Evolutionary conservation across 2,329 filamentous ascomycete genomes (phyloP).

Genomic region (Aspergillus sergii): DNA sequence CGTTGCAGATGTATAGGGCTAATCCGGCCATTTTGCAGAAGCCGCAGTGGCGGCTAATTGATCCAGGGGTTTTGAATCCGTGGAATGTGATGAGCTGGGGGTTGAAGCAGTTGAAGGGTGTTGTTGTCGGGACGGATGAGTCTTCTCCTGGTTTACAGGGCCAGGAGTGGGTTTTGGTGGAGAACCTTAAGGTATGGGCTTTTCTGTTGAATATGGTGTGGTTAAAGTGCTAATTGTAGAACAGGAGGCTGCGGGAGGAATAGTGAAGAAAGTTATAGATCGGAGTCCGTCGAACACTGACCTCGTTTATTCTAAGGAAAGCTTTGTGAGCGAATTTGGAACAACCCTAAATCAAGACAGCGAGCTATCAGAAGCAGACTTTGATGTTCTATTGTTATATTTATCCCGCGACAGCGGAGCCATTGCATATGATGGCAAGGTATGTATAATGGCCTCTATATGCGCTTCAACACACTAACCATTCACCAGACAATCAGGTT

Average conservation of each 20-base stretch:
- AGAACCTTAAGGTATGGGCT: slow-evolving; percentile 58
- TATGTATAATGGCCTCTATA: slow-evolving; percentile 25
- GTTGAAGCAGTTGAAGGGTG: slow-evolving; percentile 65
- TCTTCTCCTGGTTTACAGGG: slow-evolving; percentile 38
- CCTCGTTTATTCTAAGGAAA: slow-evolving; percentile 66
- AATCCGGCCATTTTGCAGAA: slow-evolving; percentile 72
- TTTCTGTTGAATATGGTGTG: not conserved
- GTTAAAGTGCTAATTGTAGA: slow-evolving; percentile 23
- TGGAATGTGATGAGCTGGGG: slow-evolving; percentile 77
- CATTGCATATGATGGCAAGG: slow-evolving; percentile 52
- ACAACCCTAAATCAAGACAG: slow-evolving; percentile 52
- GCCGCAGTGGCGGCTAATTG: slow-evolving; percentile 62
- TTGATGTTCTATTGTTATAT: slow-evolving; percentile 71
- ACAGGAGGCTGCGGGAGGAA: slow-evolving; percentile 57
- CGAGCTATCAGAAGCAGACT: slow-evolving; percentile 63
- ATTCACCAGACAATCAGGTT: slow-evolving; percentile 70
- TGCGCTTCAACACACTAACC: slow-evolving; percentile 20
- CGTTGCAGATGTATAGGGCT: slow-evolving; percentile 67
- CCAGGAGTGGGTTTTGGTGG: slow-evolving; percentile 51
- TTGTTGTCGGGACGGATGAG: slow-evolving; percentile 51
- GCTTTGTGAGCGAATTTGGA: slow-evolving; percentile 64
- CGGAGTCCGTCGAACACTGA: slow-evolving; percentile 60
- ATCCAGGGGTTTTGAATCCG: slow-evolving; percentile 55
- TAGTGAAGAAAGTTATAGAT: slow-evolving; percentile 50
- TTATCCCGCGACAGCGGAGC: slow-evolving; percentile 66